Evolutionary conservation across 345 rosid species (phyloP).

Genomic region (Lagerstroemia speciosa): DNA sequence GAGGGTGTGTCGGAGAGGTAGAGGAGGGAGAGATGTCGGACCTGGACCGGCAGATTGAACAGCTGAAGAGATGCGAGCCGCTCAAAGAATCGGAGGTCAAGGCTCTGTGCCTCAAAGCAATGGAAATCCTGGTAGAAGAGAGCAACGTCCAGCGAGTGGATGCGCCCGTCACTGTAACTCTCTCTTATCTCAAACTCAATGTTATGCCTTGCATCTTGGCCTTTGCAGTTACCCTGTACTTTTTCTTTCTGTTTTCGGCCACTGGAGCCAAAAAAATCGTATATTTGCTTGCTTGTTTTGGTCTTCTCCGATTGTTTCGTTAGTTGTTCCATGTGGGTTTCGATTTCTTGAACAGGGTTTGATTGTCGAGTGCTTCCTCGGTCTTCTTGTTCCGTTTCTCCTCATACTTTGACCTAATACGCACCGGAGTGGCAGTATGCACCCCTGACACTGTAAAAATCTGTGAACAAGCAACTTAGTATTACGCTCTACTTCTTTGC

Average conservation of each 20-base stretch:
- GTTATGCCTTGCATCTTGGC: too few relatives aligned
- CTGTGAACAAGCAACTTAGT: not conserved
- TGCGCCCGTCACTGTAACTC: constrained; percentile 80
- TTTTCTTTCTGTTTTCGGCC: not conserved
- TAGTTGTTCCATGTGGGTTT: not conserved
- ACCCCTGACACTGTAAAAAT: not conserved
- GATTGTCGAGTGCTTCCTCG: not conserved
- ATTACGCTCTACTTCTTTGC: too few relatives aligned
- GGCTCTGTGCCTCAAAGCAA: constrained; percentile 89
- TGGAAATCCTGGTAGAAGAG: constrained; percentile 94
- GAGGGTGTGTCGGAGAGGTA: not conserved
- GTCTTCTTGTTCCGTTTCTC: not conserved
- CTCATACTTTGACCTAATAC: not conserved
- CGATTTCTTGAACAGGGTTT: not conserved
- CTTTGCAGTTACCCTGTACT: too few relatives aligned
- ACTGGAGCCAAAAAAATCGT: not conserved
- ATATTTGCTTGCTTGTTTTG: not conserved
- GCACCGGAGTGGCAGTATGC: not conserved
- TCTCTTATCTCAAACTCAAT: not conserved
- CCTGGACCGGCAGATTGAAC: constrained; percentile 92
- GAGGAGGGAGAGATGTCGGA: constrained; percentile 59
- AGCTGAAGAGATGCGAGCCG: constrained; percentile 91
- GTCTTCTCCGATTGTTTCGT: not conserved
- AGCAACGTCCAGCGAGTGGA: constrained; percentile 97
- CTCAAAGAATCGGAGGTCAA: constrained; percentile 94